These are phyloP conservation scores for Apophysomyces trapeziformis DNA, from an alignment of 371 early-diverging fungal genomes.

Conservation along the genomic window DNA sequence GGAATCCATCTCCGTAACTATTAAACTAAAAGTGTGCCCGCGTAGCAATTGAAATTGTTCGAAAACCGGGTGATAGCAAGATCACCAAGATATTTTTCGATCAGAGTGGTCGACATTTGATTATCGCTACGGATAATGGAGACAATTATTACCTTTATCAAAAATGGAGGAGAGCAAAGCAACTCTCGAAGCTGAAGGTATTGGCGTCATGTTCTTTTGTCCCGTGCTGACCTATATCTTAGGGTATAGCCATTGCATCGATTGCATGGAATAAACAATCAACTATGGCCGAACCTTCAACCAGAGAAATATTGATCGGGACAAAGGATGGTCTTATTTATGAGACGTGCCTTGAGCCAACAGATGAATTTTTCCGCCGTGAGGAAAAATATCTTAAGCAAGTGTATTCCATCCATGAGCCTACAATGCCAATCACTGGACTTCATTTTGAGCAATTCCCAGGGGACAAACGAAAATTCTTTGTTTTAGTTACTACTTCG, in stretches of 20 bases:
- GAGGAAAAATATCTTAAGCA: slow-evolving; percentile 76
- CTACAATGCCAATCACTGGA: slow-evolving; percentile 71
- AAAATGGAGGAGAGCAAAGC: slow-evolving; percentile 77
- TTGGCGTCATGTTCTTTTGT: neutral
- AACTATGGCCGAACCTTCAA: slow-evolving; percentile 50
- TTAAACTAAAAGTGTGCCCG: neutral
- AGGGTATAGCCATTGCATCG: slow-evolving; percentile 71
- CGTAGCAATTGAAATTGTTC: slow-evolving; percentile 67
- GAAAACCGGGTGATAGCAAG: slow-evolving; percentile 51
- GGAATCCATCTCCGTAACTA: neutral
- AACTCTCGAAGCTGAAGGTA: slow-evolving; percentile 74
- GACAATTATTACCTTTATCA: slow-evolving; percentile 76
- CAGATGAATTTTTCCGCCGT: slow-evolving; percentile 78
- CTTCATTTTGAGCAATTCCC: slow-evolving; percentile 78
- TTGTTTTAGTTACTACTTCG: slow-evolving; percentile 76
- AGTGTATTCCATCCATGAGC: slow-evolving; percentile 57
- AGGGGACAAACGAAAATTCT: slow-evolving; percentile 62
- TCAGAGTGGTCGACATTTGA: slow-evolving; percentile 75
- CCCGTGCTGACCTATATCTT: neutral
- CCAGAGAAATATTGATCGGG: slow-evolving; percentile 79
- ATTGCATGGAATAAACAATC: slow-evolving; percentile 76
- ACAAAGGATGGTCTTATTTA: slow-evolving; percentile 79
- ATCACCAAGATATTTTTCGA: slow-evolving; percentile 72
- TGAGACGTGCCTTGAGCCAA: slow-evolving; percentile 82
- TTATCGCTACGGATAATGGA: slow-evolving; percentile 74